Evolutionary conservation across 2,329 filamentous ascomycete species (phyloP).

Genomic region (Diaporthe ilicicola): DNA sequence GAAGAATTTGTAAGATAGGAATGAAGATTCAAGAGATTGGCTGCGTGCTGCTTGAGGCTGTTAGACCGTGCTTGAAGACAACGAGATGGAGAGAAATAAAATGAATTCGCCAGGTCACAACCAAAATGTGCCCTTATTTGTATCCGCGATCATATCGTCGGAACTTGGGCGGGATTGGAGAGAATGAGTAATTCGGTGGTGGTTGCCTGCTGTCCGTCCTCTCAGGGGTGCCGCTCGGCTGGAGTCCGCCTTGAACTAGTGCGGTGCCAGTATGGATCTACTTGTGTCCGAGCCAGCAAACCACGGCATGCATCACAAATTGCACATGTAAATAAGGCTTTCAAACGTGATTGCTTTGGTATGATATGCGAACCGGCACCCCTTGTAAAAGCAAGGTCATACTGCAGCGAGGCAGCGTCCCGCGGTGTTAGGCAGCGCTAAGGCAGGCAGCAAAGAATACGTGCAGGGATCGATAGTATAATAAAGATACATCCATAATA

Average conservation of each 20-base stretch:
- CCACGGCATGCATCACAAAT: neutral
- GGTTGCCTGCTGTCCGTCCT: neutral
- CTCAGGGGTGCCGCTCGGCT: neutral
- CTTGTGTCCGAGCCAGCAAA: neutral
- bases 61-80: neutral
- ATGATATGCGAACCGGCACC: neutral
- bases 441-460: neutral
- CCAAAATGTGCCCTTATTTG: neutral
- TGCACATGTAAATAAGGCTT: neutral
- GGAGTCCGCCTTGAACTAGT: constrained; percentile 1
- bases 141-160: neutral
- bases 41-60: too few relatives aligned
- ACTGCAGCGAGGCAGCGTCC: neutral
- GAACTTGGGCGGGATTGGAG: neutral
- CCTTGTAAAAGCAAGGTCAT: too few relatives aligned
- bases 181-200: constrained; percentile 1
- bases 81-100: neutral
- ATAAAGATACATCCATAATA: too few relatives aligned
- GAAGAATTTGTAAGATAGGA: neutral
- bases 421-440: constrained; percentile 1
- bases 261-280: neutral
- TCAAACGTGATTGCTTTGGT: neutral
- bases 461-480: neutral
- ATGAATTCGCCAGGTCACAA: neutral
- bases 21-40: neutral